These are phyloP conservation scores for Goffeauzyma gilvescens DNA, from an alignment of 768 basidiomycete species.

Conservation along the genomic window DNA sequence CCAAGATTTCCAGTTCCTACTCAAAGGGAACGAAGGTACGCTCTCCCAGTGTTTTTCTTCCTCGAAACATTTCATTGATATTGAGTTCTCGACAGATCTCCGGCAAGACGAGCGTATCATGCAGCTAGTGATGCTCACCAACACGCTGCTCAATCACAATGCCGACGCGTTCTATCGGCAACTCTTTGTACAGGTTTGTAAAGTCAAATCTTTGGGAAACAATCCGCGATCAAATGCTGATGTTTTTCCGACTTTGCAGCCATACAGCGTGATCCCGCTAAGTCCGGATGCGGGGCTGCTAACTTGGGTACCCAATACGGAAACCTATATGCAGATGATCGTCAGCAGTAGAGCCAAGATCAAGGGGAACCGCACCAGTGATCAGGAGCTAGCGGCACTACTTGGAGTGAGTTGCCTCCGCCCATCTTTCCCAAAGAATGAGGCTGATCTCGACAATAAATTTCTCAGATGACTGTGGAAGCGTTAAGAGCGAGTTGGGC, in stretches of 20 bases:
- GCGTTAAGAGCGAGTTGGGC: conserved; percentile 2
- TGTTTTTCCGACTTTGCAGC: conserved; percentile 8
- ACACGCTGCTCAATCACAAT: conserved; percentile 26
- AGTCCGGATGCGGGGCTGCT: conserved; percentile 23
- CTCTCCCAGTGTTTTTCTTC: neutral
- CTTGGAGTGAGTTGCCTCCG: conserved; percentile 18
- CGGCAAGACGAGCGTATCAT: conserved; percentile 31
- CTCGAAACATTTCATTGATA: neutral
- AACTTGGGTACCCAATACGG: conserved; percentile 28
- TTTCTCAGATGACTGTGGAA: conserved; percentile 2
- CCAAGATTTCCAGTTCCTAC: conserved; percentile 22
- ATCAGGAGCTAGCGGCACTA: conserved; percentile 26
- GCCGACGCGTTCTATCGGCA: conserved; percentile 25
- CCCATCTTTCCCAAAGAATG: neutral
- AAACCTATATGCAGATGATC: conserved; percentile 25
- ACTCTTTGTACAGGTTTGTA: conserved; percentile 15
- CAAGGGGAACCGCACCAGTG: conserved; percentile 16
- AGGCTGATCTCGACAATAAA: neutral
- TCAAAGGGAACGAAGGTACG: conserved; percentile 21
- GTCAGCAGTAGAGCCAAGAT: conserved; percentile 18
- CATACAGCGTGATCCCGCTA: conserved; percentile 26
- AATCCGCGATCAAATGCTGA: neutral
- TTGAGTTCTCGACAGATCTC: conserved; percentile 6
- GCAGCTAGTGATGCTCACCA: conserved; percentile 30
- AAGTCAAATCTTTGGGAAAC: neutral